phyloP scores from a whole-genome alignment of 2,329 filamentous ascomycete genomes.

The Epichloe gansuensis region DNA sequence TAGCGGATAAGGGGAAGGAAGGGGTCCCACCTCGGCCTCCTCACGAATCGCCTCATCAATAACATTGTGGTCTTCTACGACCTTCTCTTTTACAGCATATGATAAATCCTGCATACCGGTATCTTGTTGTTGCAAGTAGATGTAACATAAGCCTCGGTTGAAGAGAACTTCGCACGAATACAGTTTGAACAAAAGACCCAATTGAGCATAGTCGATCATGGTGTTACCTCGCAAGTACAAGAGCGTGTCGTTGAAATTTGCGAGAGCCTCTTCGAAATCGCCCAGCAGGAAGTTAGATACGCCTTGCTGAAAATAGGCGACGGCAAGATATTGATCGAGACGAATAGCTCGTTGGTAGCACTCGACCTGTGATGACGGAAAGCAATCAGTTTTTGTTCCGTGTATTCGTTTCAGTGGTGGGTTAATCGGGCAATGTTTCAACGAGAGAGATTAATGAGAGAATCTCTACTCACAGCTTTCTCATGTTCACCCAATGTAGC shows the following conservation, averaged over 20 bases:
- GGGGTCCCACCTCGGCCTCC: conserved; percentile 63
- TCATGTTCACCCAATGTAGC: conserved; percentile 93
- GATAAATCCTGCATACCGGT: conserved; percentile 81
- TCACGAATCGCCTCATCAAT: conserved; percentile 95
- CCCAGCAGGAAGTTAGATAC: conserved; percentile 96
- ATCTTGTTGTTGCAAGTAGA: conserved; percentile 87
- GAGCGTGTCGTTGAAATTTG: conserved; percentile 97
- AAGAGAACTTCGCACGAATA: conserved; percentile 97
- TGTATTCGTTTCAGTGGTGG: not conserved
- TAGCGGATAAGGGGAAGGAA: not conserved
- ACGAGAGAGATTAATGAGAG: not conserved
- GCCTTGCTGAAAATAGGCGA: conserved; percentile 96
- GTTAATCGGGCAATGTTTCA: not conserved
- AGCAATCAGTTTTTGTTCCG: not conserved
- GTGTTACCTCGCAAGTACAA: conserved; percentile 91
- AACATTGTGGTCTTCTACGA: conserved; percentile 90
- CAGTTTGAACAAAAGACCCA: conserved; percentile 89
- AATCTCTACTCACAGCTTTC: conserved; percentile 60
- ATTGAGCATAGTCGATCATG: conserved; percentile 93
- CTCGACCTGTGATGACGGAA: conserved; percentile 53
- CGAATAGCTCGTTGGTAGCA: conserved; percentile 86
- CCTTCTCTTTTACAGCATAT: conserved; percentile 90
- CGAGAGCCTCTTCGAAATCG: conserved; percentile 92
- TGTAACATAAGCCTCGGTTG: conserved; percentile 93
- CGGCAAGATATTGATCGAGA: conserved; percentile 88